phyloP scores from a whole-genome alignment of 345 rosid species.

The Aquilaria yunnanensis region DNA sequence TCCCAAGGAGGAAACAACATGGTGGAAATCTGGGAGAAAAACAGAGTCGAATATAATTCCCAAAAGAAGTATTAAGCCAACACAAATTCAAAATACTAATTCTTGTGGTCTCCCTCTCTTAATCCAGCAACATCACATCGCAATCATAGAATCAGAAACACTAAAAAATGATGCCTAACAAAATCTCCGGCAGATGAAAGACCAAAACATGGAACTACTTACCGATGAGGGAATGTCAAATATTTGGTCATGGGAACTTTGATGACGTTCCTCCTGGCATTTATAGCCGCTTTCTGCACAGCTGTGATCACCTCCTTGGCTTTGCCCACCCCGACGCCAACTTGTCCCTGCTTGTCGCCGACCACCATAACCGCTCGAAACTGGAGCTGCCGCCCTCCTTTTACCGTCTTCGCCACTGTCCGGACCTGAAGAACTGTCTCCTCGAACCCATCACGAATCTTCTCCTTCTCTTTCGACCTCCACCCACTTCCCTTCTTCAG shows the following conservation, averaged over 20 bases:
- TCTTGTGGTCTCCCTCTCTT: too few relatives aligned
- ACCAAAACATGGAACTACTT: slow-evolving; percentile 1
- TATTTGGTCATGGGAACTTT: slow-evolving; percentile 87
- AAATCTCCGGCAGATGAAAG: too few relatives aligned
- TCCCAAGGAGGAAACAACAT: too few relatives aligned
- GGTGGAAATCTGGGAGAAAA: too few relatives aligned
- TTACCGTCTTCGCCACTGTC: slow-evolving; percentile 85
- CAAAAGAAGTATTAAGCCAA: too few relatives aligned
- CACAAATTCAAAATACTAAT: too few relatives aligned
- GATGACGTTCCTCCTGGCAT: slow-evolving; percentile 74
- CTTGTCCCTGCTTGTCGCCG: slow-evolving; percentile 76
- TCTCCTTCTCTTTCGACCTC: slow-evolving; percentile 51
- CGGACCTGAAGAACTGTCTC: slow-evolving; percentile 86
- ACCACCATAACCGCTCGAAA: slow-evolving; percentile 81
- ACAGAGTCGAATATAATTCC: too few relatives aligned
- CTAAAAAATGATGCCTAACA: too few relatives aligned
- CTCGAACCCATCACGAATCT: slow-evolving; percentile 66
- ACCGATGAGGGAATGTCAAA: slow-evolving; percentile 87
- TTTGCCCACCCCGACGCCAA: slow-evolving; percentile 87
- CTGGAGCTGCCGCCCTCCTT: slow-evolving; percentile 84
- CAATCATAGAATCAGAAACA: too few relatives aligned
- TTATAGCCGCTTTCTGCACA: slow-evolving; percentile 67
- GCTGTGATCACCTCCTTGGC: slow-evolving; percentile 78
- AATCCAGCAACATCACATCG: too few relatives aligned
- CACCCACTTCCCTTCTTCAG: slow-evolving; percentile 38